Base-by-base conservation (phyloP, 352 stramenopile genomes). In the Pythium volutum region DNA sequence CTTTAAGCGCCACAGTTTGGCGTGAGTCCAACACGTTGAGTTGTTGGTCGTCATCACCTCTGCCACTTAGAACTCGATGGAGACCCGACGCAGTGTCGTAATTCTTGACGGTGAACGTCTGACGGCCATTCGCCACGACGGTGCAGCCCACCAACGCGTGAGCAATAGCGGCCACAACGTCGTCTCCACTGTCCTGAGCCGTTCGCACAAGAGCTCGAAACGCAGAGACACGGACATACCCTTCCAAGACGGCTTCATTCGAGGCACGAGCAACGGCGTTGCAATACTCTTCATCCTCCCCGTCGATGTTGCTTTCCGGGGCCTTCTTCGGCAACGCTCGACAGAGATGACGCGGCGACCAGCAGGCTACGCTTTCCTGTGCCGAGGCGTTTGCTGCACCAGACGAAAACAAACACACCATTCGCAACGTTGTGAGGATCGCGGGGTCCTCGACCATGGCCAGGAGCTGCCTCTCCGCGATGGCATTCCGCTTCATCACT, bases 321-420 rank as follows among this genome's bases (percentile, higher is more conserved):
- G 15, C 6, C 25, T 34, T 23, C 18, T 42, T 38, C 4, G 41
- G 18, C 64, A 89, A 71, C n/a, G 75, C 81, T 34, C 84, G 75
- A 66, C 81, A 91, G 0, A 91, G 64, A 54, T 93, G 81, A 34
- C 88, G 88, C 0, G 84, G 84, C 6, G 85, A 78, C 86, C 86
- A 95, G 27, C 75, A 85, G 2, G 81, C 87, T 4, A 91, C 64
- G 45, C 87, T 83, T 22, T 78, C 75, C 1, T 66, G 67, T 33
- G 67, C 72, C 8, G 71, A 71, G 11, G 66, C 38, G 9, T 64
- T 43, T 11, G 58, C 39, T 14, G 58, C 50, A n/a, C 50, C 67
- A 6, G 58, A 55, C 14, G 73, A 57, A 46, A 87, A 90, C 23
- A 95, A 70, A 16, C 73, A 81, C 18, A 93, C 82, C 9, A 95